Conservation (phyloP, 2,329 filamentous ascomycete genomes). For the Trichoderma polysporum region DNA sequence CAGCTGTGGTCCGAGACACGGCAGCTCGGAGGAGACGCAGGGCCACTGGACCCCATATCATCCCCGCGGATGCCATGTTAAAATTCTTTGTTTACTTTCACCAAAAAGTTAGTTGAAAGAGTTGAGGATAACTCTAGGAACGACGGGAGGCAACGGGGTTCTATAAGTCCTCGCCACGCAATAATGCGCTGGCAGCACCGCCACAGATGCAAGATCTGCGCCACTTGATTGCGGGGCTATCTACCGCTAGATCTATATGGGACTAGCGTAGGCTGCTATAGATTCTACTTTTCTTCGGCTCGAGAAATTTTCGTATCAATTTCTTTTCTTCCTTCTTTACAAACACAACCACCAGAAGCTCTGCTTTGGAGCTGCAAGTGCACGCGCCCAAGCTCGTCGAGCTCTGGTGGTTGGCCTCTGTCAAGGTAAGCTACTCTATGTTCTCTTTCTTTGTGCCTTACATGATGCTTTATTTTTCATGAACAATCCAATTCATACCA, state of each 20-base stretch:
- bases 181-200: conserved; percentile 34
- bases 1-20: conserved; percentile 50
- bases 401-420: conserved; percentile 17
- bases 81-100: conserved; percentile 26
- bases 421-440: conserved; percentile 18
- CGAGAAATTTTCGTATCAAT: conserved; percentile 28
- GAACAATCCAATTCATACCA: conserved; percentile 67
- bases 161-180: conserved; percentile 29
- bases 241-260: conserved; percentile 17
- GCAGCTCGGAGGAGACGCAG: conserved; percentile 55
- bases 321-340: conserved; percentile 24
- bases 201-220: conserved; percentile 32
- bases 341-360: conserved; percentile 21
- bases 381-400: neutral
- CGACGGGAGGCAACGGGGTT: conserved; percentile 4
- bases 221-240: conserved; percentile 27
- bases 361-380: conserved; percentile 26
- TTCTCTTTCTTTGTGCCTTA: conserved; percentile 22
- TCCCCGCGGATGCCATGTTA: conserved; percentile 57
- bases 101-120: conserved; percentile 19
- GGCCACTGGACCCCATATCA: conserved; percentile 55
- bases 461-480: conserved; percentile 39
- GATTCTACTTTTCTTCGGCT: conserved; percentile 25
- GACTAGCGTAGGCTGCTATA: conserved; percentile 32
- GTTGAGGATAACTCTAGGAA: conserved; percentile 22